phyloP scores from a whole-genome alignment of 2,329 filamentous ascomycete species.

The Acrocalymma vagum region DNA sequence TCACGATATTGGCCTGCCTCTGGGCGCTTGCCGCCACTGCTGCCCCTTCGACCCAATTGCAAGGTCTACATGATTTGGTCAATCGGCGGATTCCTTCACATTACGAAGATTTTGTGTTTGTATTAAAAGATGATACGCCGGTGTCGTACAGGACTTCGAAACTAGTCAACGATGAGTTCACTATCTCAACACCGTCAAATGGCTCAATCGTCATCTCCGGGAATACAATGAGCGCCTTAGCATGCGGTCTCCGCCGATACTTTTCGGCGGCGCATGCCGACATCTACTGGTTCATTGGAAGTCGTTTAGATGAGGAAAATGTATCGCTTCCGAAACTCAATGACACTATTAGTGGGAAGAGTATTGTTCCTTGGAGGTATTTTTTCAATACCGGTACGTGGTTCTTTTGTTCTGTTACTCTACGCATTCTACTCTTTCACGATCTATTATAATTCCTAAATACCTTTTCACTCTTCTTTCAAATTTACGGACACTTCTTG shows the following conservation, averaged over 20 bases:
- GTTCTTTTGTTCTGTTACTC: no score
- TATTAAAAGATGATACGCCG: conserved; percentile 13
- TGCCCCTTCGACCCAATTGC: conserved; percentile 31
- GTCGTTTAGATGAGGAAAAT: conserved; percentile 46
- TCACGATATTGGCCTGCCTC: conserved; percentile 9
- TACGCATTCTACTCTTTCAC: no score
- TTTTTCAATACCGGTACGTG: conserved; percentile 62
- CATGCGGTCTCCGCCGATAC: conserved; percentile 51
- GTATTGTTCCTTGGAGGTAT: conserved; percentile 58
- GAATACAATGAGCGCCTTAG: conserved; percentile 25
- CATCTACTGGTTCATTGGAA: conserved; percentile 59
- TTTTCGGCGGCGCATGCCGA: conserved; percentile 53
- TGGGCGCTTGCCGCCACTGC: conserved; percentile 4
- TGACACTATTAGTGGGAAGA: conserved; percentile 48
- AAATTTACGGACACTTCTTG: no score
- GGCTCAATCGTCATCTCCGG: conserved; percentile 25
- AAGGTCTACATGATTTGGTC: conserved; percentile 29
- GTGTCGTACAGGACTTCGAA: conserved; percentile 4
- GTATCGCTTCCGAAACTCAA: conserved; percentile 38
- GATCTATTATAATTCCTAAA: no score
- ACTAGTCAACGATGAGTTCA: conserved; percentile 20
- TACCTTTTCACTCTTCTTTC: no score
- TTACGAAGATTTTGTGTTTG: conserved; percentile 25
- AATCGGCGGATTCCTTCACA: conserved; percentile 29
- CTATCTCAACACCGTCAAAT: conserved; percentile 20